A percentile compares a stretch with the other conserved stretches of the same genome.
Conservation (phyloP, 495 filamentous ascomycete species). For the Penicillium silybi region DNA sequence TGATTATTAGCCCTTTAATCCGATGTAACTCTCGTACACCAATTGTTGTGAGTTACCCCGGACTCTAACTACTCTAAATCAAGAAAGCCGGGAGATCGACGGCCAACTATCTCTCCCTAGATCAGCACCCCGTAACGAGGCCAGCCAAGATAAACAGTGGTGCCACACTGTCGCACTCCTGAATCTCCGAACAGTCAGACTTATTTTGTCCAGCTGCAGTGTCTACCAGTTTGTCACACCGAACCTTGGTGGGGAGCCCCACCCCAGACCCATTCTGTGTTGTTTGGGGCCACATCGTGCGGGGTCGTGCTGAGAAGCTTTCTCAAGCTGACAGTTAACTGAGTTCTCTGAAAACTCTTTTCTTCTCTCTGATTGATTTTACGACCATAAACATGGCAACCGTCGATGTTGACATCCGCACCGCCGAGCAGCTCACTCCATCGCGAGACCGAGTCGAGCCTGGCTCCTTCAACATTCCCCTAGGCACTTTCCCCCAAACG, state of each 20-base stretch:
- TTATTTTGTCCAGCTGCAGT: neutral
- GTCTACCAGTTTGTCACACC: neutral
- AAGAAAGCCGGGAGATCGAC: too few relatives aligned
- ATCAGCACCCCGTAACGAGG: too few relatives aligned
- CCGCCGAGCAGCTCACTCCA: constrained; percentile 10
- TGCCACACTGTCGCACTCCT: too few relatives aligned
- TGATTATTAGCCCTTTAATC: too few relatives aligned
- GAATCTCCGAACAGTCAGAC: neutral
- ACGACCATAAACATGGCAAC: constrained; percentile 7
- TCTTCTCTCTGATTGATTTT: neutral
- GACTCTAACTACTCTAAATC: too few relatives aligned
- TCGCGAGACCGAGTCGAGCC: constrained; percentile 56
- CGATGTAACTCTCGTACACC: too few relatives aligned
- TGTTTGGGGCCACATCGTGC: neutral
- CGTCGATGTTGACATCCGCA: neutral
- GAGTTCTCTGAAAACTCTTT: neutral
- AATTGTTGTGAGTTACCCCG: too few relatives aligned
- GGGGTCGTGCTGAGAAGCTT: neutral
- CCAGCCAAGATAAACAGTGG: too few relatives aligned
- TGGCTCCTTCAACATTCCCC: constrained; percentile 53
- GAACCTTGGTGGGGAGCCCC: neutral
- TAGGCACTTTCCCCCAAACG: constrained; percentile 32
- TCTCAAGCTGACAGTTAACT: neutral
- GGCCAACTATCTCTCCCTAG: too few relatives aligned
- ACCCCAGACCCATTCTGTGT: neutral